Percentiles rank a stretch among this genome's conserved stretches.
These are phyloP conservation scores for Chytridium lagenaria DNA, from an alignment of 371 early-diverging fungal species.

Conservation along the genomic window DNA sequence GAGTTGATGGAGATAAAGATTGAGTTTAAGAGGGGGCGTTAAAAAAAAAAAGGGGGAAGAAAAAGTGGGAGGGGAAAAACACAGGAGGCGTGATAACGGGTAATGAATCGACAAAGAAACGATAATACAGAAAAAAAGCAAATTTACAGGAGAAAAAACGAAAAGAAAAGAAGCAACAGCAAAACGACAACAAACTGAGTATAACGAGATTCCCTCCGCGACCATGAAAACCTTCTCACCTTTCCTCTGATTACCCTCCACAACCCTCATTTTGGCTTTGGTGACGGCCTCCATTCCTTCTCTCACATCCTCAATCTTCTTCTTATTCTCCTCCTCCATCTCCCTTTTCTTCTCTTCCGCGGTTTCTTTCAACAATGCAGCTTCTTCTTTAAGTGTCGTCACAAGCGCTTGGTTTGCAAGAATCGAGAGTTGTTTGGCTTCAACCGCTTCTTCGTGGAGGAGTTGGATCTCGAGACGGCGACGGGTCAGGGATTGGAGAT, in stretches of 20 bases:
- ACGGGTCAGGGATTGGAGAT: not conserved
- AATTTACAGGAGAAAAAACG: too few species aligned
- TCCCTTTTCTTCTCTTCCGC: conserved; percentile 30
- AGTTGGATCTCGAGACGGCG: conserved; percentile 54
- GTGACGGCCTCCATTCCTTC: conserved; percentile 46
- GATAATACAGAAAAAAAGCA: not conserved
- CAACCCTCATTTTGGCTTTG: conserved; percentile 48
- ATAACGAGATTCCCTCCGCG: not conserved
- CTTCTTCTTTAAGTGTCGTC: conserved; percentile 38
- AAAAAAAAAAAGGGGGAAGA: too few species aligned
- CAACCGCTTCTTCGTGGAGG: conserved; percentile 54
- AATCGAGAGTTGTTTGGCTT: conserved; percentile 45
- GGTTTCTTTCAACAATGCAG: conserved; percentile 24
- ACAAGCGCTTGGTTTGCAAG: conserved; percentile 46
- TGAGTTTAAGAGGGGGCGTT: too few species aligned
- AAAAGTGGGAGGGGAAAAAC: too few species aligned
- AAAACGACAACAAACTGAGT: too few species aligned
- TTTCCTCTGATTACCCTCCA: conserved; percentile 45
- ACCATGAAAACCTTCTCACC: conserved; percentile 32
- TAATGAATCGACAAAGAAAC: too few species aligned
- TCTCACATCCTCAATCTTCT: conserved; percentile 49
- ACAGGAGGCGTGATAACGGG: too few species aligned
- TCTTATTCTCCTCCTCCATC: conserved; percentile 43
- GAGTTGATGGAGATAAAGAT: not conserved
- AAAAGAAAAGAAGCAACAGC: too few species aligned